Evolutionary conservation across 2,329 filamentous ascomycete species (phyloP), one percentile per base, ranked within the genome.

Genomic region (Aspergillus candidus): DNA sequence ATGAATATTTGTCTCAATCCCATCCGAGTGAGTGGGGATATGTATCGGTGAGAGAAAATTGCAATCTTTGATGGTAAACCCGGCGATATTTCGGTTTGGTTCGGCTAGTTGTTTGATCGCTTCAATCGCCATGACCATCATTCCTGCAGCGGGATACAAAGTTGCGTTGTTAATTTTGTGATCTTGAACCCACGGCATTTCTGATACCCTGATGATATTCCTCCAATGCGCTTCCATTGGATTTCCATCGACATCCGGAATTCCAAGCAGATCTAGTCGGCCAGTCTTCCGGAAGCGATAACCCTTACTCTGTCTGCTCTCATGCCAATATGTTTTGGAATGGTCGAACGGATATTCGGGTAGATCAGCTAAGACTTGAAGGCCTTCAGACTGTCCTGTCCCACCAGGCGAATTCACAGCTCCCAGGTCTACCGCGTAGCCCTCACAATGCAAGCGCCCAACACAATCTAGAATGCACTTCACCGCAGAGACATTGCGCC

Each of bases 321-420:
- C 68, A 14, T 51, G 34, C 68, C 68, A 72, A 52, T 68, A 68
- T 1, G 15, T 49, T 11, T 54, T 56, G 2, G 58, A 59, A 37
- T 67, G 67, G 41, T 72, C 61, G 48, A 67, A 72, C 0, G 66
- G 58, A 43, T 72, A 73, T 3, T 56, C 44, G 0, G 70, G 69
- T 2, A 63, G 55, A 37, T 69, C 63, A 4, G 17, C 27, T 18
- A 44, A 33, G 4, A 22, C 22, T 22, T 22, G 22, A 22, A 22
- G 6, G 2, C 22, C 22, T 6, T 22, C 22, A 22, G 22, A 22
- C 6, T 22, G 4, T 22, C 22, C 22, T 7, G 22, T 22, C 6
- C 22, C 22, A 22, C 2, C 22, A 22, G 22, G 22, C 22, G 22
- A 22, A 22, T 41, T 41, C 6, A 41, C 39, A 14, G 22, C 13